A percentile compares a stretch with the other conserved stretches of the same genome.
These are phyloP conservation scores for Aquilaria sinensis DNA, from an alignment of 345 rosid genomes.

Conservation along the genomic window DNA sequence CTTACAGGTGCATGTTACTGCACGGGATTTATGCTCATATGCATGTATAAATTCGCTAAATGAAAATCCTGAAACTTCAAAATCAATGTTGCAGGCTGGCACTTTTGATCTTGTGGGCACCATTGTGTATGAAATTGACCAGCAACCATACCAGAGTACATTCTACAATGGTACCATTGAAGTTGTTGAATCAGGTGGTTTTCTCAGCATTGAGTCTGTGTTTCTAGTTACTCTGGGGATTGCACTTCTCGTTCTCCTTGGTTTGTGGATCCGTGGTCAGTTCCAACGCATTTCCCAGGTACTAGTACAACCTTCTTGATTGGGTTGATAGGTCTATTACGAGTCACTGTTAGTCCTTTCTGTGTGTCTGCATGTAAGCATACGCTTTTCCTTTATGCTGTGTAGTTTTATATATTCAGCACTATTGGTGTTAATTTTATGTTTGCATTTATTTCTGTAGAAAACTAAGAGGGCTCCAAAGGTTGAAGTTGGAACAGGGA, in stretches of 20 bases:
- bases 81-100: constrained; percentile 45
- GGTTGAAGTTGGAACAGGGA: constrained; percentile 76
- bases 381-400: background rate
- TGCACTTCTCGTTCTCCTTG: constrained; percentile 43
- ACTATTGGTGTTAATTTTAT: background rate
- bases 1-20: constrained; percentile 45
- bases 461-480: constrained; percentile 68
- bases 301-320: background rate
- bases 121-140: constrained; percentile 65
- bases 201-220: constrained; percentile 71
- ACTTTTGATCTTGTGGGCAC: constrained; percentile 78
- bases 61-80: background rate
- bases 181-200: constrained; percentile 66
- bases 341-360: background rate
- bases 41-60: no score
- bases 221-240: constrained; percentile 63
- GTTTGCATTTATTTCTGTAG: constrained; percentile 24
- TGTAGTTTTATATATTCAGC: no score
- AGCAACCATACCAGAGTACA: constrained; percentile 55
- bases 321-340: background rate
- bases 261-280: constrained; percentile 57
- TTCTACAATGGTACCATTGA: constrained; percentile 79
- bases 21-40: background rate
- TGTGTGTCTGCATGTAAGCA: background rate
- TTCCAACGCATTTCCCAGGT: constrained; percentile 71